phyloP scores from a whole-genome alignment of 192 early-diverging fungal species.

The Phycomyces nitens region DNA sequence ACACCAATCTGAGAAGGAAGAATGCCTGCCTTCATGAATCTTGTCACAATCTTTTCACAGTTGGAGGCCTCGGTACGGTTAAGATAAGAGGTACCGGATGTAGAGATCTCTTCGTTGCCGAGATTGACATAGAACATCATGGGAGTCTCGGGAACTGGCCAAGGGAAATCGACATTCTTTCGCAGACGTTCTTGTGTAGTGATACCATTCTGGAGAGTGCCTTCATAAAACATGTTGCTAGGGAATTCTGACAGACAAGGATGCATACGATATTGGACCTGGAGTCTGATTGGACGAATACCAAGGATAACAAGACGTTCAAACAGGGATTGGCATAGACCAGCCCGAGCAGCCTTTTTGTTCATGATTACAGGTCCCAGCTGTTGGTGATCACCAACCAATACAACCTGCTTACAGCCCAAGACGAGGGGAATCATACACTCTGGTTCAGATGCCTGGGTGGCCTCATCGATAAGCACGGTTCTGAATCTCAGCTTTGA shows the following conservation, averaged over 20 bases:
- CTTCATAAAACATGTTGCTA: slow-evolving; percentile 99
- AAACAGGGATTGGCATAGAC: slow-evolving; percentile 93
- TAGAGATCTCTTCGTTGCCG: slow-evolving; percentile 95
- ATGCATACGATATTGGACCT: slow-evolving; percentile 99
- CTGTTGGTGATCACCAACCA: slow-evolving; percentile 99
- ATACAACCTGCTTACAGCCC: slow-evolving; percentile 92
- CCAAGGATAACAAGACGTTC: slow-evolving; percentile 93
- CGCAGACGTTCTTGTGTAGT: slow-evolving; percentile 87
- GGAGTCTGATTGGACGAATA: slow-evolving; percentile 88
- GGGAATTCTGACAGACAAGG: slow-evolving; percentile 98
- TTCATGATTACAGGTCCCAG: slow-evolving; percentile 97
- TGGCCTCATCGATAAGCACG: slow-evolving; percentile 96
- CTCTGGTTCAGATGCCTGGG: slow-evolving; percentile 95
- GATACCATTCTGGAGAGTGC: slow-evolving; percentile 95
- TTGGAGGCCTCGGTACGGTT: slow-evolving; percentile 96
- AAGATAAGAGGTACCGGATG: slow-evolving; percentile 95
- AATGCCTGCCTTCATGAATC: slow-evolving; percentile 85
- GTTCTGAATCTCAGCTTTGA: slow-evolving; percentile 85
- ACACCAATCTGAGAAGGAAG: slow-evolving; percentile 91
- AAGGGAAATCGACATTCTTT: slow-evolving; percentile 89
- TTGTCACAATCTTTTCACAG: slow-evolving; percentile 95
- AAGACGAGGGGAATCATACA: slow-evolving; percentile 97
- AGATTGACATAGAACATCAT: slow-evolving; percentile 94
- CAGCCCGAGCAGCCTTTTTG: slow-evolving; percentile 93
- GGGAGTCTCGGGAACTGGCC: slow-evolving; percentile 90